Conservation (phyloP, 495 filamentous ascomycete species). For the Penicillium fimorum region DNA sequence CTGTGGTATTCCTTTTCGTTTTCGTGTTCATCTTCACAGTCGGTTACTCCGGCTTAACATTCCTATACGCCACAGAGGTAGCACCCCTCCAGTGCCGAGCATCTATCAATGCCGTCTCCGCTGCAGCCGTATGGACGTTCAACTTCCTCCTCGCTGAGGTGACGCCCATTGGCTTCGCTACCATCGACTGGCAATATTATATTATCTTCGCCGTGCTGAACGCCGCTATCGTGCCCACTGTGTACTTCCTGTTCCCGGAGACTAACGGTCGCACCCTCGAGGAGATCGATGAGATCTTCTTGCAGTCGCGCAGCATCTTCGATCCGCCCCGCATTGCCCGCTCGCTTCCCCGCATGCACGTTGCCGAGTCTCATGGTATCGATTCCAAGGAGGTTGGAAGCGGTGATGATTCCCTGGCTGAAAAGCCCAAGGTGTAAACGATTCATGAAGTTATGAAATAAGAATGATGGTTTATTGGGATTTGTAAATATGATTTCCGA, state of each 20-base stretch:
- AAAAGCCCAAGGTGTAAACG: background rate
- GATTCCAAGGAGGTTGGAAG: background rate
- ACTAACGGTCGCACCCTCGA: slow-evolving; percentile 62
- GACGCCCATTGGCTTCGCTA: slow-evolving; percentile 44
- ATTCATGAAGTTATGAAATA: background rate
- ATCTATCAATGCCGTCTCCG: slow-evolving; percentile 61
- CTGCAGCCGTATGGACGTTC: slow-evolving; percentile 61
- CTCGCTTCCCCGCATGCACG: background rate
- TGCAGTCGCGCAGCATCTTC: slow-evolving; percentile 30
- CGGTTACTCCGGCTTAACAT: slow-evolving; percentile 64
- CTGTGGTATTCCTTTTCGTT: slow-evolving; percentile 41
- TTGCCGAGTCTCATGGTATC: background rate
- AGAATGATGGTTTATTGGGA: background rate
- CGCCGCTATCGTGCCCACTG: slow-evolving; percentile 43
- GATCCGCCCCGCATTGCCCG: slow-evolving; percentile 27
- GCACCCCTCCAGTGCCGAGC: slow-evolving; percentile 64
- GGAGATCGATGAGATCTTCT: slow-evolving; percentile 72
- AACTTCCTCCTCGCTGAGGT: slow-evolving; percentile 48
- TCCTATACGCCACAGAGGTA: slow-evolving; percentile 62
- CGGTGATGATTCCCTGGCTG: background rate
- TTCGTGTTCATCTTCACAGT: slow-evolving; percentile 48
- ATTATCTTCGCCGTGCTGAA: slow-evolving; percentile 51
- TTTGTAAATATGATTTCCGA: background rate
- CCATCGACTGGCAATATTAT: slow-evolving; percentile 46
- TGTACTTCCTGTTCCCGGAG: slow-evolving; percentile 60